Evolutionary conservation across 495 filamentous ascomycete genomes (phyloP).

Genomic region (Hamigera avellanea): DNA sequence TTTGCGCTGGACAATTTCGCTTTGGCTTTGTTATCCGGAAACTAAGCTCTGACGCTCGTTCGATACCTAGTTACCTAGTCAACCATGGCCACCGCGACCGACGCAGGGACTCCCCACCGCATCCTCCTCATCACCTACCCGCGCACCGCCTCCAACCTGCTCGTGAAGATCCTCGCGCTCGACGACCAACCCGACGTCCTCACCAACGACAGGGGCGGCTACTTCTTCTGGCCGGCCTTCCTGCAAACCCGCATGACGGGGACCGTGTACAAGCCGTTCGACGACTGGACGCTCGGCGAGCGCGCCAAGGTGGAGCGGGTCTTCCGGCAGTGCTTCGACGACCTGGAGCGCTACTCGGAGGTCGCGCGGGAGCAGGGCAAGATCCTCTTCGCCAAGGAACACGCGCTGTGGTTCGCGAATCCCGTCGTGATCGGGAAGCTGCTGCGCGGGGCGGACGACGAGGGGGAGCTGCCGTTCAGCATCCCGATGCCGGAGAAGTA

Average conservation of each 20-base stretch:
- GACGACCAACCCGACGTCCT: constrained; percentile 20
- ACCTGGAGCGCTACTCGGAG: constrained; percentile 14
- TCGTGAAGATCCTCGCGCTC: constrained; percentile 26
- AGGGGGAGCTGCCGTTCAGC: constrained; percentile 1
- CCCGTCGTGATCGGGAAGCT: constrained; percentile 4
- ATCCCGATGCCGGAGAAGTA: constrained; percentile 5
- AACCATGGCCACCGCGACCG: no score
- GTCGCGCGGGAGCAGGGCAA: constrained; percentile 15
- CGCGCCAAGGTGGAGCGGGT: constrained; percentile 2
- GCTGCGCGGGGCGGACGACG: neutral
- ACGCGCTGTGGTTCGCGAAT: constrained; percentile 15
- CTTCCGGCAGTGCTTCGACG: constrained; percentile 14
- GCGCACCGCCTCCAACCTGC: constrained; percentile 32
- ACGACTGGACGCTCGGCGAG: constrained; percentile 17
- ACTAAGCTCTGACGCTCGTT: no score
- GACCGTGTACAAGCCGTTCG: constrained; percentile 8
- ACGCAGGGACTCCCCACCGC: neutral
- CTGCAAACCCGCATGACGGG: constrained; percentile 1
- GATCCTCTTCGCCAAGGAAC: constrained; percentile 29
- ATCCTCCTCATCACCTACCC: constrained; percentile 22
- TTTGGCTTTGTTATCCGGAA: no score
- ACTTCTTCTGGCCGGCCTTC: constrained; percentile 23
- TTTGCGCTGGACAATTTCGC: no score
- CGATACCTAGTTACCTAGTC: no score
- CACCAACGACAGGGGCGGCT: constrained; percentile 20